Evolutionary conservation across 2,329 filamentous ascomycete species (phyloP).

Genomic region (Claviceps purpurea): DNA sequence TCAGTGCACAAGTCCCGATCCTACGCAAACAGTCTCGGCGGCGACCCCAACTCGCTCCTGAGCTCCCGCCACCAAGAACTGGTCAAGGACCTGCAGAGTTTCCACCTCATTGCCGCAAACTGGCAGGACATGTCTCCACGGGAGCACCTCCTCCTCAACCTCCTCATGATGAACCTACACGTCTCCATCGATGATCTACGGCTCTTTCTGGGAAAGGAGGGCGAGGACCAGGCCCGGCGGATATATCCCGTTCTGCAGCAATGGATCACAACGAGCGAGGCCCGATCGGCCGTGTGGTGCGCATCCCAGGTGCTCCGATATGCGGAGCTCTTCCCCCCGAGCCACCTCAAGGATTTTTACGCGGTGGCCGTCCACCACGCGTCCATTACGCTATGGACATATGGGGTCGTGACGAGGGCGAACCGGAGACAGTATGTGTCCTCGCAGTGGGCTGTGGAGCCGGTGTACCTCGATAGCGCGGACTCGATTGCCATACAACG

Average conservation of each 20-base stretch:
- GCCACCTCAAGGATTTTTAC: slow-evolving; percentile 49
- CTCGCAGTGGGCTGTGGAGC: slow-evolving; percentile 21
- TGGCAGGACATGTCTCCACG: slow-evolving; percentile 31
- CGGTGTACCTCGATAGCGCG: slow-evolving; percentile 42
- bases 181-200: slow-evolving; percentile 52
- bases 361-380: slow-evolving; percentile 58
- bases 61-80: slow-evolving; percentile 49
- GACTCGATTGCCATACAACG: slow-evolving; percentile 38
- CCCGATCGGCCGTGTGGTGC: slow-evolving; percentile 50
- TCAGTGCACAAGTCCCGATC: slow-evolving; percentile 33
- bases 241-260: slow-evolving; percentile 44
- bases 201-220: slow-evolving; percentile 50
- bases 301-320: slow-evolving; percentile 53
- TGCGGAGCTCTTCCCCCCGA: slow-evolving; percentile 39
- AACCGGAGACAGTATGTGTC: slow-evolving; percentile 17
- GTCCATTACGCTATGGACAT: slow-evolving; percentile 54
- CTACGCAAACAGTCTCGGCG: slow-evolving; percentile 27
- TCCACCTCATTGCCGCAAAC: slow-evolving; percentile 28
- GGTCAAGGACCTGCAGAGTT: slow-evolving; percentile 38
- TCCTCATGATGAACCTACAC: slow-evolving; percentile 51
- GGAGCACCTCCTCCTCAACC: slow-evolving; percentile 34
- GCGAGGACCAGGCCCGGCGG: slow-evolving; percentile 48
- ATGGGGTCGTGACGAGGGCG: slow-evolving; percentile 43
- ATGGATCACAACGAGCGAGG: slow-evolving; percentile 42
- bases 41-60: slow-evolving; percentile 32